phyloP scores from a whole-genome alignment of 208 protist species.

The Wallacemonas rigidus region DNA sequence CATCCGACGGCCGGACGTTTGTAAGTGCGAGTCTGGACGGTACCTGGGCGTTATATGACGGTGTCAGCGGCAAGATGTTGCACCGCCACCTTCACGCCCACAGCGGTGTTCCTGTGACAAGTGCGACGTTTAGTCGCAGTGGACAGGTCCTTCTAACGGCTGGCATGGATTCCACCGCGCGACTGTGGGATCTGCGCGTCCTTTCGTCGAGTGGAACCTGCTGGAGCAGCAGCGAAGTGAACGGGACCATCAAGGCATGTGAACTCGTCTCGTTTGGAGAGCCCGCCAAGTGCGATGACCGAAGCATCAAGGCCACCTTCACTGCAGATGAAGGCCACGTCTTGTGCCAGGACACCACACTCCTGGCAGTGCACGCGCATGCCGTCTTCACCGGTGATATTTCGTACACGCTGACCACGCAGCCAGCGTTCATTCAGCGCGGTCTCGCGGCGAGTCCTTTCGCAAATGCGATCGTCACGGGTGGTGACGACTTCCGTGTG shows the following conservation, averaged over 20 bases:
- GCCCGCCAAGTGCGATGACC: constrained; percentile 67
- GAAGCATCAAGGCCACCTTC: constrained; percentile 77
- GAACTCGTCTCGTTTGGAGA: constrained; percentile 81
- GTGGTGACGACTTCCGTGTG: constrained; percentile 82
- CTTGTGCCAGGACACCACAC: constrained; percentile 56
- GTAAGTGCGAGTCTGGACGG: constrained; percentile 72
- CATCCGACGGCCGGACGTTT: constrained; percentile 64
- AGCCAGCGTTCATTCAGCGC: constrained; percentile 66
- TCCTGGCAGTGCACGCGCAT: constrained; percentile 66
- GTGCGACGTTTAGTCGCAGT: constrained; percentile 75
- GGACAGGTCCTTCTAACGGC: constrained; percentile 79
- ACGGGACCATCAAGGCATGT: constrained; percentile 8
- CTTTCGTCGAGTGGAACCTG: constrained; percentile 17
- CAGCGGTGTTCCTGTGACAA: constrained; percentile 77
- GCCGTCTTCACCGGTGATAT: constrained; percentile 73
- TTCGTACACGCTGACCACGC: constrained; percentile 51
- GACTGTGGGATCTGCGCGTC: constrained; percentile 81
- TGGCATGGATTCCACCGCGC: constrained; percentile 81
- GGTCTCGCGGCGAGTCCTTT: constrained; percentile 58
- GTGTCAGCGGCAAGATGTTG: constrained; percentile 66
- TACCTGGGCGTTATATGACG: constrained; percentile 76
- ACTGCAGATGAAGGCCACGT: constrained; percentile 78
- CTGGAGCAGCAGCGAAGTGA: constrained; percentile 26
- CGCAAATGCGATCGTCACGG: constrained; percentile 61
- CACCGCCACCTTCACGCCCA: constrained; percentile 66